Conservation (phyloP, 306 rosid species). For the Corylus avellana region DNA sequence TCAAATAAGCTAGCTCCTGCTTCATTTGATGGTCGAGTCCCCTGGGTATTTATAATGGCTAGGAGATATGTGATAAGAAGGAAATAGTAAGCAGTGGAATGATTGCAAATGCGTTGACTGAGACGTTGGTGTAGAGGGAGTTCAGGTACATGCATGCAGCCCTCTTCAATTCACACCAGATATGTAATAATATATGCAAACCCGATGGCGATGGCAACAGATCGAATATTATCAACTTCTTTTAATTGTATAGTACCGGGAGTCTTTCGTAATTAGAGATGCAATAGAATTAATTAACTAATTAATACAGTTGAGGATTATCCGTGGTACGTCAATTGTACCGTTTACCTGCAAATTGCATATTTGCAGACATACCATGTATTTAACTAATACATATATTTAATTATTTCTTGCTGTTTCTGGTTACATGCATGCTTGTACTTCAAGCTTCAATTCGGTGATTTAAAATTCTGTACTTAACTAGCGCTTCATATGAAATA, state of each 20-base stretch:
- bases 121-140: no score
- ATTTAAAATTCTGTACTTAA: neutral
- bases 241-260: no score
- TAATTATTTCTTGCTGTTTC: neutral
- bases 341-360: neutral
- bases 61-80: slow-evolving; percentile 6
- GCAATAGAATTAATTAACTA: neutral
- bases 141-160: no score
- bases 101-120: no score
- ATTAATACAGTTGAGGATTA: neutral
- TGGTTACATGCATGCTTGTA: neutral
- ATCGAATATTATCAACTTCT: no score
- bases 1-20: slow-evolving; percentile 9
- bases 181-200: no score
- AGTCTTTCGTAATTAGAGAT: neutral
- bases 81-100: neutral
- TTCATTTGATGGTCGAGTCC: slow-evolving; percentile 12
- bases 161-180: no score
- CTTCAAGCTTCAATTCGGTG: neutral
- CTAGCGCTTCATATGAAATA: neutral
- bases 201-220: no score
- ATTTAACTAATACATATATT: neutral
- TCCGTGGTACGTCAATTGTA: neutral
- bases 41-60: slow-evolving; percentile 35
- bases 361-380: neutral